Conservation (phyloP, 371 early-diverging fungal genomes). For the Haplosporangium sp. region DNA sequence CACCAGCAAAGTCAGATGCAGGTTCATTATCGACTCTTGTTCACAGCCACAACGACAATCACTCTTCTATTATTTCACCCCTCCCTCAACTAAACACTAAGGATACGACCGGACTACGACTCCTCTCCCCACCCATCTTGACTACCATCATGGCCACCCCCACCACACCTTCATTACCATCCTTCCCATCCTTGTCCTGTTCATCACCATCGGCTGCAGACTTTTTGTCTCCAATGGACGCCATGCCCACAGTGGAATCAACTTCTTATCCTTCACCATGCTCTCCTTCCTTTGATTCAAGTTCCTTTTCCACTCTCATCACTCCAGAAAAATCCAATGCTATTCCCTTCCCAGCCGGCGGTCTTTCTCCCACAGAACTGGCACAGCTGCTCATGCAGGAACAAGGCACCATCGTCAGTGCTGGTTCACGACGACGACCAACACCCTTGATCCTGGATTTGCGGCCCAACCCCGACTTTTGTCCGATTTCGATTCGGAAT, state of each 20-base stretch:
- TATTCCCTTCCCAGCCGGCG: slow-evolving; percentile 18
- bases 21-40: slow-evolving; percentile 46
- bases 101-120: neutral
- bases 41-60: neutral
- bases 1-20: slow-evolving; percentile 31
- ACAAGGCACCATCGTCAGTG: slow-evolving; percentile 2
- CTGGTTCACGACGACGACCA: slow-evolving; percentile 12
- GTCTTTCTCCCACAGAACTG: slow-evolving; percentile 15
- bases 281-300: slow-evolving; percentile 7
- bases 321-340: slow-evolving; percentile 32
- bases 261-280: slow-evolving; percentile 19
- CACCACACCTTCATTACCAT: slow-evolving; percentile 16
- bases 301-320: slow-evolving; percentile 1
- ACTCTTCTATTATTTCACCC: slow-evolving; percentile 10
- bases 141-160: slow-evolving; percentile 25
- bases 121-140: slow-evolving; percentile 26
- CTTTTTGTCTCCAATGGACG: neutral
- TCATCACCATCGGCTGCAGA: slow-evolving; percentile 4
- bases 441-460: slow-evolving; percentile 26
- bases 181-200: slow-evolving; percentile 12
- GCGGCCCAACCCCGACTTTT: slow-evolving; percentile 44
- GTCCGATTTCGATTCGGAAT: slow-evolving; percentile 22
- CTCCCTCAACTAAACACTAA: slow-evolving; percentile 4
- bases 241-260: neutral
- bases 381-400: slow-evolving; percentile 23